These are phyloP conservation scores for Gloeostereum incarnatum DNA, from an alignment of 768 basidiomycete genomes.

Conservation along the genomic window DNA sequence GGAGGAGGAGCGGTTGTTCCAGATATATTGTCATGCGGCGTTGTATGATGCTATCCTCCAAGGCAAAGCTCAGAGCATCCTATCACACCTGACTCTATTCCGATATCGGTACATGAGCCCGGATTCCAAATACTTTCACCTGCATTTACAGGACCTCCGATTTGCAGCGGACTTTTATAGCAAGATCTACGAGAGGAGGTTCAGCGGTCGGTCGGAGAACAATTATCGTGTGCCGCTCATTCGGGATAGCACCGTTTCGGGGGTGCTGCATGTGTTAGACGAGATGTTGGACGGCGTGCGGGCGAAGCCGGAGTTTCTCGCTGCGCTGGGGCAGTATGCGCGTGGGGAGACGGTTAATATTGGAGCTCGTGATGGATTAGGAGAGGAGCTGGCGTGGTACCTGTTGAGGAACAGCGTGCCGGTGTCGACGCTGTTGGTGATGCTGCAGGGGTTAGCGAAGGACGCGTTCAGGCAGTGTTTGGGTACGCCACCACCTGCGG, in stretches of 20 bases:
- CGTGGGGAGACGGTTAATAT: slow-evolving; percentile 33
- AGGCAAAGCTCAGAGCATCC: slow-evolving; percentile 77
- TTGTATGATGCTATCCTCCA: slow-evolving; percentile 84
- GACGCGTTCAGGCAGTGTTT: slow-evolving; percentile 54
- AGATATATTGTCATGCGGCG: slow-evolving; percentile 65
- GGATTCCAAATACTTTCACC: slow-evolving; percentile 48
- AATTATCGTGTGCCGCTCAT: slow-evolving; percentile 59
- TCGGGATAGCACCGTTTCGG: slow-evolving; percentile 62
- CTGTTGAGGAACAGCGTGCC: slow-evolving; percentile 62
- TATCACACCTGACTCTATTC: slow-evolving; percentile 66
- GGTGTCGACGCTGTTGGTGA: slow-evolving; percentile 52
- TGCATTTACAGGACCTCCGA: slow-evolving; percentile 64
- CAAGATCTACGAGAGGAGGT: slow-evolving; percentile 64
- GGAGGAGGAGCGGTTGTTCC: slow-evolving; percentile 50
- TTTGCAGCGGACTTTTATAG: slow-evolving; percentile 72
- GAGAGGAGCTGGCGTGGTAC: slow-evolving; percentile 58
- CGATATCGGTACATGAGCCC: slow-evolving; percentile 56
- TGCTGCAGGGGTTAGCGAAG: slow-evolving; percentile 51
- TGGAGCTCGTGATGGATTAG: slow-evolving; percentile 12
- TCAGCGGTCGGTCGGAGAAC: slow-evolving; percentile 63
- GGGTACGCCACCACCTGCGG: slow-evolving; percentile 38
- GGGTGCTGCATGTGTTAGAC: slow-evolving; percentile 56
- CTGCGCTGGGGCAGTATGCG: slow-evolving; percentile 43
- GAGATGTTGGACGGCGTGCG: slow-evolving; percentile 41
- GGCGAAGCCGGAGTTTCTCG: slow-evolving; percentile 26